These are phyloP conservation scores for Amanita phalloides DNA, from an alignment of 768 basidiomycete species.

Conservation along the genomic window DNA sequence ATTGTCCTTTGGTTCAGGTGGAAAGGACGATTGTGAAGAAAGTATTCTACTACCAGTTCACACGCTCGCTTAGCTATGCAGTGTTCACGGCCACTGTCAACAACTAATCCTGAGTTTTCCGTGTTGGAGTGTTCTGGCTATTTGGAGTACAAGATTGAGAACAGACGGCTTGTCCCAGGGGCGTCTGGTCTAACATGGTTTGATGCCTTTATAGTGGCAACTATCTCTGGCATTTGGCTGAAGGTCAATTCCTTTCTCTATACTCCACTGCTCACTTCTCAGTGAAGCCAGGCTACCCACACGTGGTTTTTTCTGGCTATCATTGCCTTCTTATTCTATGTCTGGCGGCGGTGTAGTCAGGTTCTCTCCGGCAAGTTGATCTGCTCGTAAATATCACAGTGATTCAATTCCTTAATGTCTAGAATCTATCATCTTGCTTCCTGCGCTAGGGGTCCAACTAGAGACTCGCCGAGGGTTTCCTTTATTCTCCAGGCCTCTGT, in stretches of 20 bases:
- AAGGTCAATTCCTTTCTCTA: slow-evolving; percentile 11
- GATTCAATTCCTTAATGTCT: neutral
- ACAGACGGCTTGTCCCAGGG: slow-evolving; percentile 31
- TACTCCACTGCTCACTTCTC: neutral
- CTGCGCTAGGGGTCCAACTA: slow-evolving; percentile 62
- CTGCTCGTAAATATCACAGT: slow-evolving; percentile 5
- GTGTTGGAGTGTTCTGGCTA: slow-evolving; percentile 34
- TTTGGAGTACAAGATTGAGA: slow-evolving; percentile 52
- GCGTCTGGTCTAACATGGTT: slow-evolving; percentile 22
- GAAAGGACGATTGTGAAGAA: slow-evolving; percentile 26
- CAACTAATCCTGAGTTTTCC: slow-evolving; percentile 39
- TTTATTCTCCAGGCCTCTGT: slow-evolving; percentile 16
- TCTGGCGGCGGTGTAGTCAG: slow-evolving; percentile 2
- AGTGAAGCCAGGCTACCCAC: neutral
- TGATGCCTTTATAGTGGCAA: slow-evolving; percentile 22
- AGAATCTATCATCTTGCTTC: slow-evolving; percentile 67
- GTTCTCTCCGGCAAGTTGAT: slow-evolving; percentile 1
- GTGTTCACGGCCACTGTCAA: slow-evolving; percentile 18
- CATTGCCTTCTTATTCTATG: neutral
- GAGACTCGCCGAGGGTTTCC: slow-evolving; percentile 58
- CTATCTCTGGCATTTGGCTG: slow-evolving; percentile 23
- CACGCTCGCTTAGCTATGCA: slow-evolving; percentile 9
- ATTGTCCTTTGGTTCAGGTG: slow-evolving; percentile 52
- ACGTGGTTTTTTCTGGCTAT: neutral
- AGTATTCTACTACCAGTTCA: neutral